Evolutionary conservation across 805 yeast species (phyloP), one percentile per base, ranked within the genome.

Genomic region (Kodamaea laetipori): DNA sequence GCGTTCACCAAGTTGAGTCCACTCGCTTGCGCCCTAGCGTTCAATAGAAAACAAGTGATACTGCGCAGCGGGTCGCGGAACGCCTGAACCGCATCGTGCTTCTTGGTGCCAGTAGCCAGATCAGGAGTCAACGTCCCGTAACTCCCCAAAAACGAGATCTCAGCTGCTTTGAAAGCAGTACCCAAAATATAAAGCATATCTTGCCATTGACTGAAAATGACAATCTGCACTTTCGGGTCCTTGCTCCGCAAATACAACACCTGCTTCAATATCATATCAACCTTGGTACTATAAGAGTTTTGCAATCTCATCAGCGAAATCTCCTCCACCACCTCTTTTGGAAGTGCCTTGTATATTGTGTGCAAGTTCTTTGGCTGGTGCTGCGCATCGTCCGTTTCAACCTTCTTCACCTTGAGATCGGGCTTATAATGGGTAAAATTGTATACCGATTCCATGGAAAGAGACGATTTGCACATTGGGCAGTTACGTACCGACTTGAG

Each of bases 1-100:
- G 99, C 98, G 67, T 92, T 92, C 6, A 90, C 81, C 43, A 94
- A 70, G 6, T 96, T 94, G 49, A 94, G 69, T 0, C 99, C 99
- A 10, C 97, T 82, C 6, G 96, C 90, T 57, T 90, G 88, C 0
- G 90, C 83, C 51, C 81, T 83, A 0, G 96, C 92, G 63, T 89
- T 88, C 50, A 94, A 64, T 19, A 94, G 63, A 56, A 92, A 83
- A 61, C 98, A 92, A 0, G 97, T 86, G n/a, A 85, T 75, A 0
- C 69, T 59, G 3, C 78, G 67, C 50, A 78, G 73, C 23, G 68
- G 64, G 44, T 73, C 75, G 52, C 83, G 84, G 64, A 89, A 89
- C 24, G 64, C 61, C 18, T 80, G 79, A 19, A 82, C 79, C 24
- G 74, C 74, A 17, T 66, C 71, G 44, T 55, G 52, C 44, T 61